Percentiles rank a stretch among this genome's conserved stretches.
phyloP scores from a whole-genome alignment of 805 yeast genomes.

The Suhomyces kilbournensis region DNA sequence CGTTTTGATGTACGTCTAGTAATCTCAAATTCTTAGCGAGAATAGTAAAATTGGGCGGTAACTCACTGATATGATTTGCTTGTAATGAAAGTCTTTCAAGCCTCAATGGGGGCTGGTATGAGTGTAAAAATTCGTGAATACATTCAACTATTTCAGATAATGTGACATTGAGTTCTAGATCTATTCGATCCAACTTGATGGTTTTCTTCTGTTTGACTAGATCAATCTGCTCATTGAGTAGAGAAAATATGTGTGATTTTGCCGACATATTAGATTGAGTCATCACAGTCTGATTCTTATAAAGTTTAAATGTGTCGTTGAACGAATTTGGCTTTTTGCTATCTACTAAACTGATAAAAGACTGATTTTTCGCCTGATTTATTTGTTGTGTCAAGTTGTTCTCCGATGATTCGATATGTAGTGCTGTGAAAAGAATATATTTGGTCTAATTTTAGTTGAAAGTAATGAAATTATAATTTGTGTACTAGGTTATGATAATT shows the following conservation, averaged over 20 bases:
- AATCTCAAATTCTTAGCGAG: conserved; percentile 48
- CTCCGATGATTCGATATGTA: neutral
- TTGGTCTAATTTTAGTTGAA: neutral
- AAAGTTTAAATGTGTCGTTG: neutral
- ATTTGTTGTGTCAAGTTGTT: neutral
- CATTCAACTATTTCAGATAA: conserved; percentile 10
- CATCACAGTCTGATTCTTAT: neutral
- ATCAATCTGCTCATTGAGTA: conserved; percentile 13
- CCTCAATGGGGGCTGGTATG: conserved; percentile 12
- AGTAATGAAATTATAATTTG: neutral
- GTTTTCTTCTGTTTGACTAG: conserved; percentile 11
- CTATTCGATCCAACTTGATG: conserved; percentile 10
- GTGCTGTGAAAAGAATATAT: neutral
- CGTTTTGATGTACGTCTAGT: conserved; percentile 65
- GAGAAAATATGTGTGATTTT: conserved; percentile 6
- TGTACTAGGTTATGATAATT: neutral
- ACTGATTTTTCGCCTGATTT: neutral
- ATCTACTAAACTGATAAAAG: neutral
- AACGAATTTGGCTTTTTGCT: neutral
- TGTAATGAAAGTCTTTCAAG: conserved; percentile 54
- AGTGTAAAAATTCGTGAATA: conserved; percentile 11
- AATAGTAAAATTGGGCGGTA: conserved; percentile 48
- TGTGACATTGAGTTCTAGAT: neutral
- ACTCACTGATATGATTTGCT: conserved; percentile 43
- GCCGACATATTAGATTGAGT: conserved; percentile 2